Base-by-base conservation (phyloP, 1,139 yeast species). In the Pichia inconspicua region DNA sequence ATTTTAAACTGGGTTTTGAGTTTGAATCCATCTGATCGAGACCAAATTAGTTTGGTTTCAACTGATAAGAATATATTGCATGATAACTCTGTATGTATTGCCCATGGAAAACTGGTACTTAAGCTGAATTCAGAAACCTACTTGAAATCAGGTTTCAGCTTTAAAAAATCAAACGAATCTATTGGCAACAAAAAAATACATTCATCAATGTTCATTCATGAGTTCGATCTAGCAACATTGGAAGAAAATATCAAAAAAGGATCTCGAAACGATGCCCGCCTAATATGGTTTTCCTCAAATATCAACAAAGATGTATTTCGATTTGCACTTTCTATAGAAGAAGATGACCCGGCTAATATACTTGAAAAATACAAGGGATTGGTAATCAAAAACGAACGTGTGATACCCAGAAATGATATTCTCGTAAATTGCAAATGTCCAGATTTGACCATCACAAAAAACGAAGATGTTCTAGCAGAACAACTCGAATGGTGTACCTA, bases 281-380 rank as follows among this genome's bases (percentile, higher is more conserved):
- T 72, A 30, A 22, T 62, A n/a, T 71, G 75, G 75, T 69, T 67
- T 31, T 56, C 63, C 4, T 61, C 66, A 9, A 66, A 68, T 43
- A 60, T 50, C 14, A 43, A 38, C 12, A 19, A 28, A 4, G 46
- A 51, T 11, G 31, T 11, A 3, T 49, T 50, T 32, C 27, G 41
- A 14, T 51, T 56, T 25, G 47, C 44, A 11, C n/a, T 51, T 1
- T 40, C 46, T 8, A 39, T 44, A 25, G 48, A 47, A 25, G 36
- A 28, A 6, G 6, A 30, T 32, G 10, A 2, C 15, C 34, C n/a
- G 12, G n/a, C 15, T 30, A 5, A 14, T 30, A 30, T 30, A 12
- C 34, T 30, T 3, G 34, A 30, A 30, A 30, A 12, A 30, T 36
- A 1, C 12, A 10, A 36, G 15, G 25, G 25, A 10, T 2, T 22